phyloP scores from a whole-genome alignment of 176 grass and related monocot species.

The Canna indica region DNA sequence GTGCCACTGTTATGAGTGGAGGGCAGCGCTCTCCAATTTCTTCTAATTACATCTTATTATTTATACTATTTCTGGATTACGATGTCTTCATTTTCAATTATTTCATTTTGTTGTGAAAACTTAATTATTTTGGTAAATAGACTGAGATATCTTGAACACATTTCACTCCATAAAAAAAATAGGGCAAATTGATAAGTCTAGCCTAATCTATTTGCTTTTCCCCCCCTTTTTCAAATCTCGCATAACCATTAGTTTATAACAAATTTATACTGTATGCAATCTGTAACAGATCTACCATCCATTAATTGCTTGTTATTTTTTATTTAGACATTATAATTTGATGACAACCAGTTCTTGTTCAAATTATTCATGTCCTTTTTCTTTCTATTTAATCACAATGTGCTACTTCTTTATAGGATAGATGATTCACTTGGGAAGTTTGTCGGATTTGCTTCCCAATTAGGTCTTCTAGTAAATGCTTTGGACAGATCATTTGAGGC shows the following conservation, averaged over 20 bases:
- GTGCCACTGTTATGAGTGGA: not conserved
- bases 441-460: slow-evolving; percentile 93
- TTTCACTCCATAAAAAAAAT: not conserved
- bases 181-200: not conserved
- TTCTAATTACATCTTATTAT: not conserved
- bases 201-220: too few species aligned
- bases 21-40: not conserved
- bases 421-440: slow-evolving; percentile 78
- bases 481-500: slow-evolving; percentile 51
- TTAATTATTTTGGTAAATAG: not conserved
- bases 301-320: too few species aligned
- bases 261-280: too few species aligned
- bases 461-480: slow-evolving; percentile 68
- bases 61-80: not conserved
- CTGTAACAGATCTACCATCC: too few species aligned
- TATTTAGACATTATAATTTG: too few species aligned
- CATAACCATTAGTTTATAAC: too few species aligned
- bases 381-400: slow-evolving; percentile 2
- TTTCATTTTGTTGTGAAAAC: not conserved
- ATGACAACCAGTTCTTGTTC: too few species aligned
- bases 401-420: slow-evolving; percentile 42
- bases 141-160: not conserved
- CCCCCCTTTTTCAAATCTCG: too few species aligned
- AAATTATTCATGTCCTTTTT: slow-evolving; percentile 17
- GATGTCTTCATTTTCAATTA: not conserved